Evolutionary conservation across 495 filamentous ascomycete genomes (phyloP).

Genomic region (Lichenothelia convexa): DNA sequence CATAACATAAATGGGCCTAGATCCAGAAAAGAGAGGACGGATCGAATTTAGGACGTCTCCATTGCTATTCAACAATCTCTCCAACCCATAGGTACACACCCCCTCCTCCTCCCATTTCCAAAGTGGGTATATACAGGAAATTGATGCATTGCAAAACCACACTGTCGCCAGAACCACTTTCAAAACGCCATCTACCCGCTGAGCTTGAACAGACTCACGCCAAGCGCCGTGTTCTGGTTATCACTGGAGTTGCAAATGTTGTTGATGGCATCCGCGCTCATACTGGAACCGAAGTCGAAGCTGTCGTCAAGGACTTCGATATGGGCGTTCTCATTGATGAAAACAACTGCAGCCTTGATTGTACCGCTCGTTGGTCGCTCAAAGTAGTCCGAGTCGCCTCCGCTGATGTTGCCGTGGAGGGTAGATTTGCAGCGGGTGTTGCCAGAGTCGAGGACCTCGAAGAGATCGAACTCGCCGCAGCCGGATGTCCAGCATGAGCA

Average conservation of each 20-base stretch:
- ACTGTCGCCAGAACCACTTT: no score
- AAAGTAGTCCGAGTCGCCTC: conserved; percentile 46
- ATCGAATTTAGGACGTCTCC: no score
- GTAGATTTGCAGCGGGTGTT: conserved; percentile 35
- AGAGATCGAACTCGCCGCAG: conserved; percentile 57
- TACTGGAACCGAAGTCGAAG: conserved; percentile 14
- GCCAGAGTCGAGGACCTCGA: conserved; percentile 40
- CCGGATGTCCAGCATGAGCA: conserved; percentile 53
- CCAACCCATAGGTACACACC: no score
- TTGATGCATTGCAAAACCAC: no score
- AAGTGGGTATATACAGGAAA: no score
- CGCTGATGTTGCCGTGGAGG: conserved; percentile 36
- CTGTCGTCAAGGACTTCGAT: conserved; percentile 23
- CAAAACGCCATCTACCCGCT: no score
- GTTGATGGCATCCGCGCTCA: conserved; percentile 7
- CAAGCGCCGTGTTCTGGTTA: neutral
- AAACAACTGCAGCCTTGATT: conserved; percentile 43
- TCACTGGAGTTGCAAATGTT: conserved; percentile 5
- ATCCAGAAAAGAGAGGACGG: no score
- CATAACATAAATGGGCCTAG: no score
- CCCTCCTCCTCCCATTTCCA: no score
- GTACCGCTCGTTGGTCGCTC: conserved; percentile 31
- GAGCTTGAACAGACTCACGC: no score
- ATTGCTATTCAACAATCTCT: no score
- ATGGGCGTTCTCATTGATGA: conserved; percentile 27